phyloP scores from a whole-genome alignment of 169 alveolate genomes.

The Cryptosporidium canis region DNA sequence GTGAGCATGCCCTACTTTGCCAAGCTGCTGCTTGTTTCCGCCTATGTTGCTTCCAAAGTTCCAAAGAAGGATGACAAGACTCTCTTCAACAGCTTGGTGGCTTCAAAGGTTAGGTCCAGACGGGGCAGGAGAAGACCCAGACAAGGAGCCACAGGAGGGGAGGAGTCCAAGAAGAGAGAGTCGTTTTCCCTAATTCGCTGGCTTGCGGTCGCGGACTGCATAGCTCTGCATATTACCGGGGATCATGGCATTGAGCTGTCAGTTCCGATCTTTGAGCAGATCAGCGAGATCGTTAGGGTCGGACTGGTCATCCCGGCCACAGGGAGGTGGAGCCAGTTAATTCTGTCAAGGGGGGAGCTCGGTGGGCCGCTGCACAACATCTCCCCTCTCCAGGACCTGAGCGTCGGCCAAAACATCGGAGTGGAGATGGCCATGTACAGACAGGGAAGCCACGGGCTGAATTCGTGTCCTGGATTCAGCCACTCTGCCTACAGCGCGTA shows the following conservation, averaged over 20 bases:
- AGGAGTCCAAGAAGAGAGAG: neutral
- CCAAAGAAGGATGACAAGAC: conserved; percentile 43
- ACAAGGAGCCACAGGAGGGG: neutral
- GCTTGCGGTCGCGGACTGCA: conserved; percentile 66
- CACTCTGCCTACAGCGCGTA: neutral
- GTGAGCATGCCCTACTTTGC: conserved; percentile 47
- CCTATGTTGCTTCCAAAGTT: conserved; percentile 61
- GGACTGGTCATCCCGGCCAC: conserved; percentile 32
- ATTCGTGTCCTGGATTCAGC: neutral
- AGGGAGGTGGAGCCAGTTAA: conserved; percentile 27
- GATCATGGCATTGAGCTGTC: conserved; percentile 56
- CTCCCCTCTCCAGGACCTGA: conserved; percentile 43
- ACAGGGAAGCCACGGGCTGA: neutral
- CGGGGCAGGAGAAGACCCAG: neutral
- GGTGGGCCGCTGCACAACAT: neutral
- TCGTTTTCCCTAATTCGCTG: conserved; percentile 55
- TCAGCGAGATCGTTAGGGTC: conserved; percentile 40
- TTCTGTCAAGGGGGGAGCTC: neutral
- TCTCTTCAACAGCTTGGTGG: conserved; percentile 19
- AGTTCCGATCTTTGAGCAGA: conserved; percentile 39
- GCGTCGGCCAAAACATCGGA: conserved; percentile 30
- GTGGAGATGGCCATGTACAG: conserved; percentile 16
- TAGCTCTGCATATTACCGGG: conserved; percentile 50
- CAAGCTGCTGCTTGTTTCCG: conserved; percentile 37
- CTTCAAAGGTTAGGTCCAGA: conserved; percentile 21